Conservation (phyloP, 306 rosid species). For the Leucaena leucocephala region DNA sequence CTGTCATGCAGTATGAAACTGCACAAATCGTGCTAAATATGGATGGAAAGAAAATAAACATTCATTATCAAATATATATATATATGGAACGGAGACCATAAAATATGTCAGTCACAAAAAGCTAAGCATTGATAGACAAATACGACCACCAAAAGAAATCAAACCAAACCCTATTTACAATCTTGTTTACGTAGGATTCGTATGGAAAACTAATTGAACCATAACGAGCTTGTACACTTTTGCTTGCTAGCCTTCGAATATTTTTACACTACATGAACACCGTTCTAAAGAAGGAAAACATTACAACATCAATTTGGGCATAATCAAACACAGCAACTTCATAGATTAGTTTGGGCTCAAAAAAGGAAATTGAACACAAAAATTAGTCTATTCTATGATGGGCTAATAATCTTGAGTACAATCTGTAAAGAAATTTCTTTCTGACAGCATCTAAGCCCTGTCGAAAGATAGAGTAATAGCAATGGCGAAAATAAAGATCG, state of each 20-base stretch:
- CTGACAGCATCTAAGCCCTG: not conserved
- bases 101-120: not conserved
- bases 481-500: not conserved
- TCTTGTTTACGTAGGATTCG: not conserved
- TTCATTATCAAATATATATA: not conserved
- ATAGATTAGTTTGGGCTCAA: not conserved
- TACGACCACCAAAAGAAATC: conserved; percentile 1
- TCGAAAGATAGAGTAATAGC: not conserved
- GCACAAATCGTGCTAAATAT: conserved; percentile 1
- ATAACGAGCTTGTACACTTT: not conserved
- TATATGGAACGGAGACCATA: not conserved
- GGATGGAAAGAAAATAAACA: not conserved
- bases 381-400: not conserved
- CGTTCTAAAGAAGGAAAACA: not conserved
- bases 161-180: not conserved
- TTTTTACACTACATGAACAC: not conserved
- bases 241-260: not conserved
- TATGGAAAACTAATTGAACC: not conserved
- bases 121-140: not conserved
- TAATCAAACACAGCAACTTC: not conserved
- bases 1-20: conserved; percentile 1
- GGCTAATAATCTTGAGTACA: not conserved
- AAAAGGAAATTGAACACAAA: not conserved
- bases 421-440: not conserved
- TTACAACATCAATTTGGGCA: not conserved